phyloP scores from a whole-genome alignment of 2,329 filamentous ascomycete species.

The Trichoderma sp. region DNA sequence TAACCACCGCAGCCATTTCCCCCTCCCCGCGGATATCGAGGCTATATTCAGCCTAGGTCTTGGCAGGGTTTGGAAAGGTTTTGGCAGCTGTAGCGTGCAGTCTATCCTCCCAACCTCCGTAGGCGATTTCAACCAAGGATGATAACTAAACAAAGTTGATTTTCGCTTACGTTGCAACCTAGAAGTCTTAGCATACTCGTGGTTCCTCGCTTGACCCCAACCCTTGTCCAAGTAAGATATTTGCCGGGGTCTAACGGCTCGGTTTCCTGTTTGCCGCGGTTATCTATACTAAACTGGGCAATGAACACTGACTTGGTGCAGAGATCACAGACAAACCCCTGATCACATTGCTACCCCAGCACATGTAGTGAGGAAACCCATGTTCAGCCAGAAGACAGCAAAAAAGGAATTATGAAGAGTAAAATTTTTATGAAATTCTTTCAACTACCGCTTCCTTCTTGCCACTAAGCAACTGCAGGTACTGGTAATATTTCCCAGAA shows the following conservation, averaged over 20 bases:
- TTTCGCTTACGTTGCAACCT: background rate
- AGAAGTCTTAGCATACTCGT: background rate
- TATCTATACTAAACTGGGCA: background rate
- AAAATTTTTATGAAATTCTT: background rate
- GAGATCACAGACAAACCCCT: background rate
- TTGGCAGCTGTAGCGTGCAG: background rate
- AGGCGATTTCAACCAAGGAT: background rate
- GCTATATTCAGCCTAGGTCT: background rate
- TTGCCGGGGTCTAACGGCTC: background rate
- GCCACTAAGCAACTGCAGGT: background rate
- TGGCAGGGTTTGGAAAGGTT: background rate
- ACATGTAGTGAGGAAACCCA: background rate
- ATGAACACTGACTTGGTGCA: background rate
- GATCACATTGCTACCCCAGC: background rate
- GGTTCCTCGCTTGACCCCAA: background rate
- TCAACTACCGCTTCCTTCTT: background rate
- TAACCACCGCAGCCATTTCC: background rate
- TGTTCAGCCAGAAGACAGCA: background rate
- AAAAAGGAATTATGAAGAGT: background rate
- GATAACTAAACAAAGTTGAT: background rate
- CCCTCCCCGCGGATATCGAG: background rate
- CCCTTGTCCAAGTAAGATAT: background rate
- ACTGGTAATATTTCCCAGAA: background rate
- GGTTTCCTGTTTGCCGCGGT: background rate
- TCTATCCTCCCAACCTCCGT: background rate